Percentiles rank a stretch among this genome's conserved stretches.
phyloP scores from a whole-genome alignment of 2,329 filamentous ascomycete species.

The Beauveria sp. region DNA sequence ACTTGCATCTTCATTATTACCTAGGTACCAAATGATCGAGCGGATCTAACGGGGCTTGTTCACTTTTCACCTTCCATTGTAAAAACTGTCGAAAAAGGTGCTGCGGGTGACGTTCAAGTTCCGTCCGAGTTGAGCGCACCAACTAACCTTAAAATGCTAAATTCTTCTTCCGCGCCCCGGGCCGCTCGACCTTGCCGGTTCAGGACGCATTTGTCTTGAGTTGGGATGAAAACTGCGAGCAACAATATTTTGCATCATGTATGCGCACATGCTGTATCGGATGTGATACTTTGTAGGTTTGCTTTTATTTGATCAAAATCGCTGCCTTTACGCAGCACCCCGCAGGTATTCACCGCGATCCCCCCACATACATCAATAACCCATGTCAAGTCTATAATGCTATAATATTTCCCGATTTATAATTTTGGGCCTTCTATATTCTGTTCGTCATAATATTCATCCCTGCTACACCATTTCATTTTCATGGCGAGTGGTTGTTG shows the following conservation, averaged over 20 bases:
- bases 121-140: no score
- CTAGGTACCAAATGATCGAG: no score
- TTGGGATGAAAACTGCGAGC: neutral
- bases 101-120: no score
- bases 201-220: neutral
- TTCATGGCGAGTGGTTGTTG: constrained; percentile 1
- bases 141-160: no score
- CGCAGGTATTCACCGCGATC: neutral
- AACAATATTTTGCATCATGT: neutral
- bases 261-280: neutral
- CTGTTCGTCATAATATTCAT: neutral
- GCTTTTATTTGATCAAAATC: neutral
- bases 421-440: neutral
- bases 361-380: neutral
- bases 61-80: neutral
- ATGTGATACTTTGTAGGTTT: neutral
- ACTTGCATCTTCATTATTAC: neutral
- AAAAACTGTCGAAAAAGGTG: neutral
- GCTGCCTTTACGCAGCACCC: neutral
- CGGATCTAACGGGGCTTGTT: neutral
- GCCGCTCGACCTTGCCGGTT: neutral
- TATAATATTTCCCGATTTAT: neutral
- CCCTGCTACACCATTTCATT: constrained; percentile 5
- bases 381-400: neutral
- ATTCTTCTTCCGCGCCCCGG: neutral